These are phyloP conservation scores for Chytriomyces confervae DNA, from an alignment of 192 early-diverging fungal genomes.

Conservation along the genomic window DNA sequence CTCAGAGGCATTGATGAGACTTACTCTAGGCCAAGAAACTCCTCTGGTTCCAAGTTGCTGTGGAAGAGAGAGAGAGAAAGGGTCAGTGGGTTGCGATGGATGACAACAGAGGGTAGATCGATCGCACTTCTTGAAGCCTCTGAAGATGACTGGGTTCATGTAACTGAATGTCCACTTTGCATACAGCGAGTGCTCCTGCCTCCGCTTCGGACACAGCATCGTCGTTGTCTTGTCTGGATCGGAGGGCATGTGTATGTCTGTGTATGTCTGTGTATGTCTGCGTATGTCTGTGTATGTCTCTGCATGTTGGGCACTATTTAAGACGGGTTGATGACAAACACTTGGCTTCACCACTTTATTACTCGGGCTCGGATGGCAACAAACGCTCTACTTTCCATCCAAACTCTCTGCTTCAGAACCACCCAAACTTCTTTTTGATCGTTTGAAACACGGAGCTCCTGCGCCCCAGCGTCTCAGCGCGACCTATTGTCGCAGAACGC, in stretches of 20 bases:
- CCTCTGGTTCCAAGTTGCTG: constrained; percentile 32
- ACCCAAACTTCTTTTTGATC: too few species aligned
- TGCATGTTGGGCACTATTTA: neutral
- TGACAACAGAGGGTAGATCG: neutral
- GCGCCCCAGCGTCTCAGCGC: too few species aligned
- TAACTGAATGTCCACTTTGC: constrained; percentile 41
- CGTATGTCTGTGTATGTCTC: neutral
- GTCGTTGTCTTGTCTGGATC: neutral
- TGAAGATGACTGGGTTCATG: constrained; percentile 47
- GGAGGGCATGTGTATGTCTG: neutral
- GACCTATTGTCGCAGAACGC: too few species aligned
- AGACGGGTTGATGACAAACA: neutral
- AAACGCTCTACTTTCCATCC: too few species aligned
- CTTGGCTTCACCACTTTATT: neutral
- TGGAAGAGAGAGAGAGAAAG: neutral
- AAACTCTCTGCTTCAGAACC: too few species aligned
- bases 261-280: too few species aligned
- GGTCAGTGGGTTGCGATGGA: neutral
- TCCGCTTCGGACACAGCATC: neutral
- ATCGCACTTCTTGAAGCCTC: constrained; percentile 31
- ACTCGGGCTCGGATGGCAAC: neutral
- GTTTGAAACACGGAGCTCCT: too few species aligned
- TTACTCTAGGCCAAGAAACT: constrained; percentile 46
- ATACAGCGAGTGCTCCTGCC: constrained; percentile 31
- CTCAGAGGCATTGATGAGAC: neutral